Conservation (phyloP, 2,329 filamentous ascomycete genomes). For the Venturia aucupariae region DNA sequence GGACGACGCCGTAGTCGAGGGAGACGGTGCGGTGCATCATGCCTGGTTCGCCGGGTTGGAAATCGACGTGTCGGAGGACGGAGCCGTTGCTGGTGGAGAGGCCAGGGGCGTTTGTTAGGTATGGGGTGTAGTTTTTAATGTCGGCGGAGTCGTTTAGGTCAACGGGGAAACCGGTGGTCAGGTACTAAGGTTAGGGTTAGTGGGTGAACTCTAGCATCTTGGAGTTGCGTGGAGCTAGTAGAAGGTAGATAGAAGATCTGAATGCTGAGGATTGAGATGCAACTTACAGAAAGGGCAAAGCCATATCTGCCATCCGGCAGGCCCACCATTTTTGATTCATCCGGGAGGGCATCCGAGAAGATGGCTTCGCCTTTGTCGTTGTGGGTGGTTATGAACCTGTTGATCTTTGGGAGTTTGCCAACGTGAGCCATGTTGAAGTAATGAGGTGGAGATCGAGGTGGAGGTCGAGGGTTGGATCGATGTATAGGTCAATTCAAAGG, state of each 20-base stretch:
- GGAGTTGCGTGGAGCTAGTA: no score
- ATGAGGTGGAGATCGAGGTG: not conserved
- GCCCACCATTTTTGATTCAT: constrained; percentile 26
- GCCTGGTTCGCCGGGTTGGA: constrained; percentile 26
- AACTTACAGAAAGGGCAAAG: not conserved
- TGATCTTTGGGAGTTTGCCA: constrained; percentile 12
- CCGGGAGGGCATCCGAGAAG: constrained; percentile 27
- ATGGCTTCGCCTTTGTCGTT: constrained; percentile 27
- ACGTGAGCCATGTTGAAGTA: constrained; percentile 13
- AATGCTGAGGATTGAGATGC: constrained; percentile 15
- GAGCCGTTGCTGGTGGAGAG: constrained; percentile 40
- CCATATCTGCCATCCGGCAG: constrained; percentile 10
- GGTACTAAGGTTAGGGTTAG: constrained; percentile 26
- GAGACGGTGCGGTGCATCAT: constrained; percentile 34
- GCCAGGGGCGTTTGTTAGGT: constrained; percentile 38
- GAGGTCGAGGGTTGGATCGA: not conserved
- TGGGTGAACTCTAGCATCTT: not conserved
- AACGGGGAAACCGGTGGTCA: constrained; percentile 39
- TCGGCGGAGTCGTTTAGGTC: constrained; percentile 38
- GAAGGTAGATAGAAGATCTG: constrained; percentile 38
- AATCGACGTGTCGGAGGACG: constrained; percentile 35
- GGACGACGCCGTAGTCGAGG: constrained; percentile 31
- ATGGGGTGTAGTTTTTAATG: constrained; percentile 36
- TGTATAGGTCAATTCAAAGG: not conserved
- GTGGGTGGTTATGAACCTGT: constrained; percentile 31